phyloP scores from a whole-genome alignment of 2,329 filamentous ascomycete species.

The Neonectria faginata region DNA sequence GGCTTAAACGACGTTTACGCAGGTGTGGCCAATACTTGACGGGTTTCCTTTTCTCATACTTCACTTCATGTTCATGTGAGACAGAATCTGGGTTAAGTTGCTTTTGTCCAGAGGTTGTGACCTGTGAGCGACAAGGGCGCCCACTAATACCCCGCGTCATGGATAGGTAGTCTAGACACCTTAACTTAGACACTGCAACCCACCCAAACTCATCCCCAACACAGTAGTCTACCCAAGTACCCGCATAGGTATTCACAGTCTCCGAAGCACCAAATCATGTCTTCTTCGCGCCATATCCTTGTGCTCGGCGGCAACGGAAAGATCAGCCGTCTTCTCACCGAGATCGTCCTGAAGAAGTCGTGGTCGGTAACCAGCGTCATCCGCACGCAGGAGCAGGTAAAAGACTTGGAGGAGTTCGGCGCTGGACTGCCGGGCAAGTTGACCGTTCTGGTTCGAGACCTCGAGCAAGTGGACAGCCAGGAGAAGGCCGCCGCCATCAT shows the following conservation, averaged over 20 bases:
- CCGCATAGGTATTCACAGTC: conserved; percentile 11
- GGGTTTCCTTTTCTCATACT: too few species aligned
- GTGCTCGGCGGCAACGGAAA: conserved; percentile 83
- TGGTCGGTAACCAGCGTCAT: conserved; percentile 82
- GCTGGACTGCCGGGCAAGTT: conserved; percentile 68
- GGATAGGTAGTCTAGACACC: neutral
- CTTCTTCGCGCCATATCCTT: conserved; percentile 61
- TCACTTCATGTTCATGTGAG: neutral
- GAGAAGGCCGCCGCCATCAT: conserved; percentile 67
- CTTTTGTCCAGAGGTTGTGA: neutral
- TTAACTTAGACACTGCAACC: neutral
- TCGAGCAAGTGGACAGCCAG: conserved; percentile 73
- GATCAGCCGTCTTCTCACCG: conserved; percentile 76
- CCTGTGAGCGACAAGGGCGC: neutral
- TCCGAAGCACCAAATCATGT: conserved; percentile 31
- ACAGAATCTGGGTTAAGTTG: neutral
- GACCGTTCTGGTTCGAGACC: conserved; percentile 71
- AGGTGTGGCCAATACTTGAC: neutral
- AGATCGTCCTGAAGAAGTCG: conserved; percentile 73
- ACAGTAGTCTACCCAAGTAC: neutral
- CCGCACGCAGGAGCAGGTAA: conserved; percentile 72
- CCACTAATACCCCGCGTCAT: conserved; percentile 10
- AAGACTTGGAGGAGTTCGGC: conserved; percentile 69
- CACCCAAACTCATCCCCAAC: neutral
- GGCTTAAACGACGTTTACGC: neutral